Base-by-base conservation (phyloP, 2,329 filamentous ascomycete species). In the Pyricularia sp. region DNA sequence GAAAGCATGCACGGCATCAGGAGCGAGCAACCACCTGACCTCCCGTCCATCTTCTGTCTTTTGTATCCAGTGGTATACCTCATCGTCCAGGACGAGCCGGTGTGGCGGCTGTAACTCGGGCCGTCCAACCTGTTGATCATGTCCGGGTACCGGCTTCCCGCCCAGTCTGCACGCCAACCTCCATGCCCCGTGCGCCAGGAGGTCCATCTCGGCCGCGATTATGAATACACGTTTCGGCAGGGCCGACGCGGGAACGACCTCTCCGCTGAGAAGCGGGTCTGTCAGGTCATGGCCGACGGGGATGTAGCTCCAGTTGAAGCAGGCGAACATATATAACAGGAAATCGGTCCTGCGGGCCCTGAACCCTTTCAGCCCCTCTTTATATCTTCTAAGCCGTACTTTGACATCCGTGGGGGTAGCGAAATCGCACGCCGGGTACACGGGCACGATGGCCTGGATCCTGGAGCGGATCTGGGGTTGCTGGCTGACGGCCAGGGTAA, bases 351-450 rank as follows among this genome's bases (percentile, higher is more conserved):
- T 50, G 1, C 55, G 64, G 3, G 61, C 72, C 6, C 78, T 73
- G 59, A 75, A 72, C 4, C 74, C 74, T 9, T 72, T 71, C 4
- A 80, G 69, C 0, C 65, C 69, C 0, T 76, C 72, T 69, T 79
- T 80, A 69, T 78, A 81, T 64, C 77, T 74, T 4, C 79, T 74
- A 63, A 74, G 71, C 36, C 70, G 61, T 17, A 12, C 12, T 69
- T 80, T 78, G 66, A 74, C 70, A 20, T 74, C 72, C 17, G 70
- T 67, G 1, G 73, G 65, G 25, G 79, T 71, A 4, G 74, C 76
- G 25, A 79, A 78, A 71, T 84, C 82, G 5, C 80, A 74, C 3
- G 80, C 75, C 1, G 83, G 80, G 69, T 82, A 85, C 64, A 82
- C 76, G 2, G 80, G 74, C 14, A 83, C 73, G 0, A 79, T 76